Percentiles rank a stretch among this genome's conserved stretches.
Evolutionary conservation across 2,329 filamentous ascomycete genomes (phyloP).

Genomic region (Falciphora oryzae): DNA sequence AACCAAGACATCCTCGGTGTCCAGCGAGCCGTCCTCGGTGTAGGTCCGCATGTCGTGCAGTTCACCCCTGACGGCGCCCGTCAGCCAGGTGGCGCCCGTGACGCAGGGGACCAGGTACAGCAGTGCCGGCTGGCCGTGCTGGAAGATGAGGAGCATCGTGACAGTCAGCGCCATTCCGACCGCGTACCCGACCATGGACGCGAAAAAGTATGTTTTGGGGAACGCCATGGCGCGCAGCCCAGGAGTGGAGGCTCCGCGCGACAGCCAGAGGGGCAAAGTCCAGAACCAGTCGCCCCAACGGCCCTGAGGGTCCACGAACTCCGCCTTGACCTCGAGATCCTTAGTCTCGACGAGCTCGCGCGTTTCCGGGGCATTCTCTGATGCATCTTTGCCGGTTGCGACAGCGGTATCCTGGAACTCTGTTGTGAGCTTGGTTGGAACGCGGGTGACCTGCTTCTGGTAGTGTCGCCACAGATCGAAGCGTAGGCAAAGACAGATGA

Average conservation of each 20-base stretch:
- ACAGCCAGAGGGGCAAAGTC: conserved; percentile 37
- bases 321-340: conserved; percentile 43
- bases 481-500: conserved; percentile 81
- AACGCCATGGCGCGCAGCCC: conserved; percentile 49
- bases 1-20: conserved; percentile 48
- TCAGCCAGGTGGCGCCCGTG: conserved; percentile 67
- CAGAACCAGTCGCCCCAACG: conserved; percentile 83
- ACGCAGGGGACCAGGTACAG: conserved; percentile 90
- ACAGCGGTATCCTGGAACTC: conserved; percentile 21
- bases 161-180: conserved; percentile 73
- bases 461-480: conserved; percentile 89
- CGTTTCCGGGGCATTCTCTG: conserved; percentile 17
- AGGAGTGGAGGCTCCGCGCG: conserved; percentile 24
- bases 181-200: conserved; percentile 70
- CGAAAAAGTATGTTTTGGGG: conserved; percentile 78
- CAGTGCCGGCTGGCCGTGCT: conserved; percentile 82
- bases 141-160: conserved; percentile 67
- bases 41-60: conserved; percentile 72
- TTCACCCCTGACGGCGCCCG: conserved; percentile 66
- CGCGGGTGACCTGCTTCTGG: conserved; percentile 54
- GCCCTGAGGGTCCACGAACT: conserved; percentile 56
- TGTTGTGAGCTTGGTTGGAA: conserved; percentile 29
- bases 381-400: conserved; percentile 17
- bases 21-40: conserved; percentile 62
- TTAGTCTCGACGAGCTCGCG: conserved; percentile 27